Percentiles rank a stretch among this genome's conserved stretches.
Evolutionary conservation across 805 yeast species (phyloP).

Genomic region (Ogataea neopini): DNA sequence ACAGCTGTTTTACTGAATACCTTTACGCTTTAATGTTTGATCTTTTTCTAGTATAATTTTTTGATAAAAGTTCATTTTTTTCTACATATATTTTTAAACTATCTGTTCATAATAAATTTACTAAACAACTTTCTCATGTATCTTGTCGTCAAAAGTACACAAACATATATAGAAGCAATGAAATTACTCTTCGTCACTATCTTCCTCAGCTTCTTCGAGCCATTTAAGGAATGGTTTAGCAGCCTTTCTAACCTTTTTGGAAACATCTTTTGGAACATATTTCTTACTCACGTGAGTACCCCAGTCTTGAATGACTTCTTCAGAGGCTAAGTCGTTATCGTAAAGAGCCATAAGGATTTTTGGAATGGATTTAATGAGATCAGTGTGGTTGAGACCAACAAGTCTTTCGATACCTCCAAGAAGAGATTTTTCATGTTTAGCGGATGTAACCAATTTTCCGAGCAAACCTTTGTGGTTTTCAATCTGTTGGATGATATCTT

Average conservation of each 20-base stretch:
- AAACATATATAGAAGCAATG: neutral
- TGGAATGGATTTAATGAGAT: conserved; percentile 69
- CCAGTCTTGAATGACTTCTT: conserved; percentile 79
- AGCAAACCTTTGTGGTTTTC: conserved; percentile 80
- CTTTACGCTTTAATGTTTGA: conserved; percentile 6
- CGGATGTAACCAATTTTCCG: conserved; percentile 66
- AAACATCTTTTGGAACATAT: conserved; percentile 86
- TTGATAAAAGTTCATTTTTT: conserved; percentile 1
- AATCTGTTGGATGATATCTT: conserved; percentile 70
- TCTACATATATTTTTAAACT: neutral
- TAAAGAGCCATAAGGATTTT: conserved; percentile 80
- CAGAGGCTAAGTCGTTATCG: conserved; percentile 80
- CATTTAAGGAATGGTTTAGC: conserved; percentile 95
- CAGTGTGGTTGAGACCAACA: conserved; percentile 77
- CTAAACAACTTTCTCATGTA: conserved; percentile 1
- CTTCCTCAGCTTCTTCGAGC: conserved; percentile 92
- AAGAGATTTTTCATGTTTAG: conserved; percentile 80
- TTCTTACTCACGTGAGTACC: conserved; percentile 91
- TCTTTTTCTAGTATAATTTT: neutral
- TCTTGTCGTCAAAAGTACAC: conserved; percentile 4
- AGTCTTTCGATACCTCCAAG: conserved; percentile 96
- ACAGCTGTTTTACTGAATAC: conserved; percentile 17
- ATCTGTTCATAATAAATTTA: neutral
- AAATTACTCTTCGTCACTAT: conserved; percentile 37
- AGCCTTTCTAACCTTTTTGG: conserved; percentile 92